phyloP scores from a whole-genome alignment of 2,329 filamentous ascomycete species.

The Sclerotiophoma versabilis region DNA sequence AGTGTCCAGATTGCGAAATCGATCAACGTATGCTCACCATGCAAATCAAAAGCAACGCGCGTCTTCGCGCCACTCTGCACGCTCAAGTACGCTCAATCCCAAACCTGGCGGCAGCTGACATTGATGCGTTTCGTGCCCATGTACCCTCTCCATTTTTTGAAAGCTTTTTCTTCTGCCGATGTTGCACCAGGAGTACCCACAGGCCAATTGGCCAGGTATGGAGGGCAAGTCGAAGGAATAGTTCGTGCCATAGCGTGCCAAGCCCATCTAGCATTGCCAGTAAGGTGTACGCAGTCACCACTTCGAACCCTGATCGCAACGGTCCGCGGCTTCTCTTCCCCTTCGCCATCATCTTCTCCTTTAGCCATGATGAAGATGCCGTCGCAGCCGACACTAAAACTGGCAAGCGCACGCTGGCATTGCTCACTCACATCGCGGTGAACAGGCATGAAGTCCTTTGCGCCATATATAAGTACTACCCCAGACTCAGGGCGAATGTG shows the following conservation, averaged over 20 bases:
- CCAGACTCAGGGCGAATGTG: constrained; percentile 84
- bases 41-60: no score
- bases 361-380: constrained; percentile 79
- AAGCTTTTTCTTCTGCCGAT: constrained; percentile 41
- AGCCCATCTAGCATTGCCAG: constrained; percentile 79
- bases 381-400: constrained; percentile 89
- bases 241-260: constrained; percentile 97
- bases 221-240: constrained; percentile 78
- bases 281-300: constrained; percentile 91
- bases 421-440: constrained; percentile 95
- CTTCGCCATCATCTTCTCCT: constrained; percentile 48
- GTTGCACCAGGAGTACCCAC: constrained; percentile 45
- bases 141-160: constrained; percentile 50
- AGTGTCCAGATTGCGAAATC: background rate
- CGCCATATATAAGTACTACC: constrained; percentile 91
- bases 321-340: constrained; percentile 38
- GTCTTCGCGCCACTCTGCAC: background rate
- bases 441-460: constrained; percentile 89
- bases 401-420: constrained; percentile 80
- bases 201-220: constrained; percentile 78
- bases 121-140: constrained; percentile 52
- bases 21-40: no score
- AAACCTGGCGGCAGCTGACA: constrained; percentile 51
- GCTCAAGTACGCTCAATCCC: constrained; percentile 34
- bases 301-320: constrained; percentile 66